Base-by-base conservation (phyloP, 2,329 filamentous ascomycete species). In the Penicillium sp. region DNA sequence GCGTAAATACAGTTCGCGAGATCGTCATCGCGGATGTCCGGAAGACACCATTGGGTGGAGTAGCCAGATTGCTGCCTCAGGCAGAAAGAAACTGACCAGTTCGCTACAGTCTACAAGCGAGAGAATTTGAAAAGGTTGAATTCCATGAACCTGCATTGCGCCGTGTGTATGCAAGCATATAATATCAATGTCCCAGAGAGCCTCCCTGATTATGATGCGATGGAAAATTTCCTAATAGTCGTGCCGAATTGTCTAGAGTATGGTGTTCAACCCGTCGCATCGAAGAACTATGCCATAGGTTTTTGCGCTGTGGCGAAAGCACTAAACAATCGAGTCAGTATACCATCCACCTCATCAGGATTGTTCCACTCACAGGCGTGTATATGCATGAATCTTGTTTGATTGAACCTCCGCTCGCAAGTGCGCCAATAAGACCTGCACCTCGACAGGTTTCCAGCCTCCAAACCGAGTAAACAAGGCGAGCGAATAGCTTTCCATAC, bases 301-400 rank as follows among this genome's bases (percentile, higher is more conserved):
- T 63, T 65, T 7, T 47, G 55, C 4, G 55, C 60, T 3, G 60
- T 61, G 6, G 42, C 45, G 49, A 61, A 59, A 2, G 45, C 37
- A 38, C 62, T 62, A 20, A 10, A 12, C 2, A 31, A 15, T 10
- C 11, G 15, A 4, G 14, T 51, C 17, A 60, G 54, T 38, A 35
- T n/a, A 0, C 22, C 20, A 45, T 14, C 11, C 7, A 35, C 10
- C 15, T 39, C 17, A 15, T 38, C 5, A 28, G 6, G 15, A 14
- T 10, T 12, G 17, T 4, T 8, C 14, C 28, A 66, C 69, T 43
- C 52, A 71, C 69, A 67, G 66, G 34, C 67, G 60, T 31, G 68
- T 64, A 55, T 72, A 72, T 6, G 70, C 50, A 55, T 72, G 70
- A 58, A 70, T 67, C 55, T 68, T 69, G 42, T 72, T 72, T n/a